Evolutionary conservation across 176 grass and related monocot genomes (phyloP).

Genomic region (Zoysia japonica): DNA sequence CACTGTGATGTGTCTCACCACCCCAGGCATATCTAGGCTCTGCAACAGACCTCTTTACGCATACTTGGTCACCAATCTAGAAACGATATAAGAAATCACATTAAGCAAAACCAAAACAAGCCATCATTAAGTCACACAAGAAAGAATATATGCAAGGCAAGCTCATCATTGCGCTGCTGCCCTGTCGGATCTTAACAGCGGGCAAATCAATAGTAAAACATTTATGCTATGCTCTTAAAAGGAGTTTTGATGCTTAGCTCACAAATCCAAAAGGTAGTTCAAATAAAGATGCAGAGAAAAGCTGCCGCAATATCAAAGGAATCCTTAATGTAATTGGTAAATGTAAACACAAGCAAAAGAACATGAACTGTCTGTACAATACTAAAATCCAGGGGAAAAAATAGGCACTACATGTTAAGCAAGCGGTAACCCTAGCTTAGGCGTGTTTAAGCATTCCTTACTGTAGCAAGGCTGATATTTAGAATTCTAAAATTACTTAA

Average conservation of each 20-base stretch:
- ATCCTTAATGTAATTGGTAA: background rate
- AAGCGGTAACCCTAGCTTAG: too few relatives aligned
- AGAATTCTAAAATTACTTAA: too few relatives aligned
- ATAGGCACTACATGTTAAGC: too few relatives aligned
- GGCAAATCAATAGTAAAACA: background rate
- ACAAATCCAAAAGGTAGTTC: slow-evolving; percentile 10
- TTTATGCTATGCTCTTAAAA: background rate
- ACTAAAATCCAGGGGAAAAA: too few relatives aligned
- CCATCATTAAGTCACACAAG: background rate
- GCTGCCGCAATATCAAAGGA: background rate
- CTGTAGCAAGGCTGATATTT: too few relatives aligned
- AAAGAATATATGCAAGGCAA: slow-evolving; percentile 9
- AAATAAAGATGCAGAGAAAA: slow-evolving; percentile 29
- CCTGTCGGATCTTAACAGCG: background rate
- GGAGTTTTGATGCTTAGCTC: slow-evolving; percentile 4
- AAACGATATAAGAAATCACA: slow-evolving; percentile 34
- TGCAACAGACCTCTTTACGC: slow-evolving; percentile 94
- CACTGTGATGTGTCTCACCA: slow-evolving; percentile 99
- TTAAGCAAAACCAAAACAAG: slow-evolving; percentile 33
- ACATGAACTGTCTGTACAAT: background rate
- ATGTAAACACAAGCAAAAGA: slow-evolving; percentile 17
- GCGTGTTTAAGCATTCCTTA: too few relatives aligned
- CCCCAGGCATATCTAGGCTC: slow-evolving; percentile 98
- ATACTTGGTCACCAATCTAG: slow-evolving; percentile 96
- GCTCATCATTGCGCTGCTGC: background rate